Evolutionary conservation across 352 stramenopile genomes (phyloP), one percentile per base, ranked within the genome.

Genomic region (Phytophthora chlamydospora): DNA sequence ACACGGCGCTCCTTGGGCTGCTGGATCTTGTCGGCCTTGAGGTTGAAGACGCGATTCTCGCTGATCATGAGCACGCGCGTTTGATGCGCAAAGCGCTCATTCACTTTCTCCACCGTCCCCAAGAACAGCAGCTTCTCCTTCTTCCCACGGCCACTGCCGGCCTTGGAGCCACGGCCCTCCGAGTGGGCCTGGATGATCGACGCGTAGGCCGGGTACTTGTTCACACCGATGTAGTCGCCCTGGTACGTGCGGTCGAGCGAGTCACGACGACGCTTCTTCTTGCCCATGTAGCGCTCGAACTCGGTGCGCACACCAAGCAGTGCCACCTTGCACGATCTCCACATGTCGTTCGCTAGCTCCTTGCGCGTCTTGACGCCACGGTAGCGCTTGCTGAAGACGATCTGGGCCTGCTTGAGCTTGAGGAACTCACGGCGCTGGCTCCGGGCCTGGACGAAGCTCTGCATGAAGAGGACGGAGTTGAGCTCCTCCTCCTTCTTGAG

Each of bases 231-330:
- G 71, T 95, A 95, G 57, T 95, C 85, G 24, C 75, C 83, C 60
- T 81, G 62, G 71, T 92, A 95, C 33, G 61, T 44, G 41, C 82
- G 83, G 58, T 95, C 85, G 3, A 95, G 68, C 44, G 85, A 85
- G 70, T 93, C 76, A 53, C 85, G 83, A 47, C 85, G 83, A 52
- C 85, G 85, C 73, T 93, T 93, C 70, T 95, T 95, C 78, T 93
- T 84, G 58, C 83, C 82, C 34, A 91, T 58, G 61, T 88, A 95
- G 17, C 83, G 82, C 74, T 95, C 85, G 43, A 95, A 95, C 53
- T 93, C 85, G 6, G 83, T 92, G 33, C 85, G 83, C 40, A 95
- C 82, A 21, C 85, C 85, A 16, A 95, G 65, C 38, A 93, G 64
- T 21, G 80, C 85, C 38, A 85, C 68, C 61, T 89, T 89, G 71